A percentile compares a stretch with the other conserved stretches of the same genome.
phyloP scores from a whole-genome alignment of 768 basidiomycete genomes.

The Calocera viscosa region DNA sequence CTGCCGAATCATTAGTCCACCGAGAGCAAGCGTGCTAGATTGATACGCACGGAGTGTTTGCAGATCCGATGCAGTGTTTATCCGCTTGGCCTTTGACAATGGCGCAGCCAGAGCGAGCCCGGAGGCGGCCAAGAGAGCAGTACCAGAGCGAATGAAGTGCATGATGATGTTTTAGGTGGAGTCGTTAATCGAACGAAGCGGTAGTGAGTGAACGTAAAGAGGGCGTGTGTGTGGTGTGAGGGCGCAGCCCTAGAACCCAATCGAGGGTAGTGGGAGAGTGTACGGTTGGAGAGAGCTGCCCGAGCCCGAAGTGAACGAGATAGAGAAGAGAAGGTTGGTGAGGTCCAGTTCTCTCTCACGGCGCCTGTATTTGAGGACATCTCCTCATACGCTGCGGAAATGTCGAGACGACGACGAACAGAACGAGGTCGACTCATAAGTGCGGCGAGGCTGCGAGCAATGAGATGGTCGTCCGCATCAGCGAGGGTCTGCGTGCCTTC shows the following conservation, averaged over 20 bases:
- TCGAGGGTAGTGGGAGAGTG: background rate
- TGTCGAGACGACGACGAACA: background rate
- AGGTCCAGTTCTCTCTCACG: background rate
- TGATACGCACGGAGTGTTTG: background rate
- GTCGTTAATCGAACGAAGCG: background rate
- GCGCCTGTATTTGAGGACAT: background rate
- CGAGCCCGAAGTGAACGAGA: background rate
- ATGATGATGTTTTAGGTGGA: background rate
- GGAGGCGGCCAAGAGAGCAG: background rate
- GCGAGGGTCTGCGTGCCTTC: background rate
- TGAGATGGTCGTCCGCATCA: background rate
- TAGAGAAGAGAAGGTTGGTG: background rate
- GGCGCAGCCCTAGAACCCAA: background rate
- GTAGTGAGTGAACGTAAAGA: background rate
- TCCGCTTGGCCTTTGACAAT: background rate
- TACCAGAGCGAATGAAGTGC: background rate
- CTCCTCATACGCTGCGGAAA: background rate
- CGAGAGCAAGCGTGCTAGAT: background rate
- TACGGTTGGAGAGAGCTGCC: background rate
- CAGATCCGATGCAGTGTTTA: background rate
- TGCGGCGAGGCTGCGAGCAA: background rate
- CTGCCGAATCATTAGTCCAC: constrained; percentile 27
- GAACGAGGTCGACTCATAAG: background rate
- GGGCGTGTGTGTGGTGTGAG: background rate
- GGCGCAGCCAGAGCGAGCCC: background rate